Evolutionary conservation across 306 rosid genomes (phyloP).

Genomic region (Cicer bijugum): DNA sequence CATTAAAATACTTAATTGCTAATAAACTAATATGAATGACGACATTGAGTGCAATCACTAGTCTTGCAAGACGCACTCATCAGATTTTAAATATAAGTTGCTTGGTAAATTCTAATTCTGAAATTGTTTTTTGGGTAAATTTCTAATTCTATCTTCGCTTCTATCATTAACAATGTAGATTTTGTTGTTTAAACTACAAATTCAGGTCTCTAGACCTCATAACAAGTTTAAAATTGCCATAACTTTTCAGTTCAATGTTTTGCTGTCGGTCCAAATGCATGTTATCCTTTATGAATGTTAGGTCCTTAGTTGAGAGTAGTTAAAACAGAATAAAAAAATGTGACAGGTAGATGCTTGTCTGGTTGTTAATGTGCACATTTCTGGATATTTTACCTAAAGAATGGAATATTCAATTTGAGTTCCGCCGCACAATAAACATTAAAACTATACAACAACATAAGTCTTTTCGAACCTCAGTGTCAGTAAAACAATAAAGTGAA

Average conservation of each 20-base stretch:
- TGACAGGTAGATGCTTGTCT: not conserved
- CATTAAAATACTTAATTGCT: not conserved
- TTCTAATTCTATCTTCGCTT: not conserved
- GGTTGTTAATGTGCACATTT: not conserved
- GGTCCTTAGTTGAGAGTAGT: not conserved
- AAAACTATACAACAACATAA: not conserved
- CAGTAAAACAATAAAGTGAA: not conserved
- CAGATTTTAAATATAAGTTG: not conserved
- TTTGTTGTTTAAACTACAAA: not conserved
- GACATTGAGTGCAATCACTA: conserved; percentile 4
- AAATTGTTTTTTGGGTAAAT: not conserved
- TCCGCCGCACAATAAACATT: conserved; percentile 2
- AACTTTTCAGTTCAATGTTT: conserved; percentile 18
- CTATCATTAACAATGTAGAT: not conserved
- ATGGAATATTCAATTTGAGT: not conserved
- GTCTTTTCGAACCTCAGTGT: not conserved
- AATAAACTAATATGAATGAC: not conserved
- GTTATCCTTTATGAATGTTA: not conserved
- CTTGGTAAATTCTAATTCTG: not conserved
- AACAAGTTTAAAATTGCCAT: not conserved
- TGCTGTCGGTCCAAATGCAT: not conserved
- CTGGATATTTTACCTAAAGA: not conserved
- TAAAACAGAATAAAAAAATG: conserved; percentile 9
- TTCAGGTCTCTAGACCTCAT: not conserved
- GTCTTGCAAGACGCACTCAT: not conserved